A percentile compares a stretch with the other conserved stretches of the same genome.
Evolutionary conservation across 2,329 filamentous ascomycete genomes (phyloP).

Genomic region (Arthrinium puccinioides): DNA sequence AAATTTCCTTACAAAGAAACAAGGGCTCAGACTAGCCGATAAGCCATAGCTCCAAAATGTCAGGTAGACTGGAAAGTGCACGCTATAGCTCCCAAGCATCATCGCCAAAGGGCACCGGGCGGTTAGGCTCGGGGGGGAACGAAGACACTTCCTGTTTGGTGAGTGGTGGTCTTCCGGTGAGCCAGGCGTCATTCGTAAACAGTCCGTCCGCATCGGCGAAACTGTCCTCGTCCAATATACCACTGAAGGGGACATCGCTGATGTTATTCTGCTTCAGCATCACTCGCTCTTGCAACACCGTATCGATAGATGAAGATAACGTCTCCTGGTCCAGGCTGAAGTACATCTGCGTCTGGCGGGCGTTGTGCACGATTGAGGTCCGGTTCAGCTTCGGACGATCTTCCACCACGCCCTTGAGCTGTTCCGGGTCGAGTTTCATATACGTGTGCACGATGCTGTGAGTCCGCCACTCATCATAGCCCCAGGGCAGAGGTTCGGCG

Average conservation of each 20-base stretch:
- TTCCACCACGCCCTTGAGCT: slow-evolving; percentile 42
- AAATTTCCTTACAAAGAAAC: too few relatives aligned
- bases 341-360: slow-evolving; percentile 30
- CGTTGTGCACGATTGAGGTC: slow-evolving; percentile 33
- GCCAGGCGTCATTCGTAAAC: slow-evolving; percentile 12
- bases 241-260: slow-evolving; percentile 12
- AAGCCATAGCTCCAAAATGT: too few relatives aligned
- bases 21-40: too few relatives aligned
- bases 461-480: slow-evolving; percentile 18
- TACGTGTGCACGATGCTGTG: slow-evolving; percentile 26
- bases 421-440: slow-evolving; percentile 40
- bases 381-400: slow-evolving; percentile 38
- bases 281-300: slow-evolving; percentile 19
- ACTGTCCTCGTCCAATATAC: slow-evolving; percentile 19
- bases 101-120: slow-evolving; percentile 14
- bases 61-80: too few relatives aligned
- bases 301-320: slow-evolving; percentile 15
- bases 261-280: slow-evolving; percentile 9
- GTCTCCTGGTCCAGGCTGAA: slow-evolving; percentile 32
- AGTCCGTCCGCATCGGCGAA: slow-evolving; percentile 7
- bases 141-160: slow-evolving; percentile 8
- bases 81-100: too few relatives aligned
- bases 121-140: slow-evolving; percentile 11
- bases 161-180: slow-evolving; percentile 15
- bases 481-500: slow-evolving; percentile 20